Conservation (phyloP, 768 basidiomycete species). For the Psilocybe cyanescens region DNA sequence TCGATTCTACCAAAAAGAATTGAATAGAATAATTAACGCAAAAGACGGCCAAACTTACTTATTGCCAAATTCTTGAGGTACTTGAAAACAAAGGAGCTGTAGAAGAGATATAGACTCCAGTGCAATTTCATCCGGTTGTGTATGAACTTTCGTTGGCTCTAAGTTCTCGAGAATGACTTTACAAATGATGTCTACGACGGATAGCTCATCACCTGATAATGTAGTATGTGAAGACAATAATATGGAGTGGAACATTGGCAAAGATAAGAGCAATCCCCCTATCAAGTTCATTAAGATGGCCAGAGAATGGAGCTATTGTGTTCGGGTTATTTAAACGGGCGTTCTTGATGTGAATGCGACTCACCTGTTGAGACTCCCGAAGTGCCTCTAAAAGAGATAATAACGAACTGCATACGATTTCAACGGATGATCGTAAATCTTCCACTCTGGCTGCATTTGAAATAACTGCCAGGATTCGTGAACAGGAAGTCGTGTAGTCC, state of each 20-base stretch:
- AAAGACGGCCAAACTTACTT: slow-evolving; percentile 30
- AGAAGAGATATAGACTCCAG: slow-evolving; percentile 49
- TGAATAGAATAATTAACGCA: neutral
- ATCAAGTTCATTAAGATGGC: slow-evolving; percentile 59
- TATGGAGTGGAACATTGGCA: slow-evolving; percentile 50
- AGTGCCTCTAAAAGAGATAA: slow-evolving; percentile 44
- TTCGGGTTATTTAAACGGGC: neutral
- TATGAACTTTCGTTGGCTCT: slow-evolving; percentile 31
- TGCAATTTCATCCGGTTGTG: slow-evolving; percentile 37
- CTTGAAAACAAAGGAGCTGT: slow-evolving; percentile 56
- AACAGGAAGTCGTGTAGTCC: slow-evolving; percentile 45
- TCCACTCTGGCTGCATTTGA: slow-evolving; percentile 36
- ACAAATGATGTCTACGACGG: slow-evolving; percentile 30
- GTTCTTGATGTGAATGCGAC: slow-evolving; percentile 17
- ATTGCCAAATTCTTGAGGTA: slow-evolving; percentile 44
- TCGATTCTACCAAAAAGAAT: slow-evolving; percentile 37
- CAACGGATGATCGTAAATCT: slow-evolving; percentile 35
- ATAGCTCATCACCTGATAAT: slow-evolving; percentile 20
- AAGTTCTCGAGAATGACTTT: slow-evolving; percentile 45
- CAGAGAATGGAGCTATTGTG: slow-evolving; percentile 46
- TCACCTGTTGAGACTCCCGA: slow-evolving; percentile 41
- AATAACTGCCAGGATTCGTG: slow-evolving; percentile 48
- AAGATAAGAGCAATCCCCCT: slow-evolving; percentile 43
- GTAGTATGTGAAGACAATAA: slow-evolving; percentile 33
- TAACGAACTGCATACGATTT: slow-evolving; percentile 37